These are phyloP conservation scores for Elaeis guineensis DNA, from an alignment of 176 grass and related monocot genomes.

Conservation along the genomic window DNA sequence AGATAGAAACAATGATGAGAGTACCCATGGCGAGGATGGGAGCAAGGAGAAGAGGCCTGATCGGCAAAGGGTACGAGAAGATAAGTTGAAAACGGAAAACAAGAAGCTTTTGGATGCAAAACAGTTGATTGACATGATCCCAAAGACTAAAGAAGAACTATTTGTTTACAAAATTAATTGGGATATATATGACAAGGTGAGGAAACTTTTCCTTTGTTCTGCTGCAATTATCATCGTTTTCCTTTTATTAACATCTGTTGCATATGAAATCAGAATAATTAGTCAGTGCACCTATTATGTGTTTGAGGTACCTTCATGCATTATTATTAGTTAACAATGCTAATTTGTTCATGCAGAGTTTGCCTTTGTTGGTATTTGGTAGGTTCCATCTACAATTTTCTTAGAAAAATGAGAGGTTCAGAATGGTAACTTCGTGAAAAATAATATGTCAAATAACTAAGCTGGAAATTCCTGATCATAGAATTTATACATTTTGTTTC, in stretches of 20 bases:
- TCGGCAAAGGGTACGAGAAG: conserved; percentile 39
- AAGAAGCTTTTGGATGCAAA: conserved; percentile 93
- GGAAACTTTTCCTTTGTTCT: conserved; percentile 13
- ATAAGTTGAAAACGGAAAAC: conserved; percentile 67
- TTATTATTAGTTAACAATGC: no score
- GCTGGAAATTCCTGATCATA: no score
- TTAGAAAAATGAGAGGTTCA: no score
- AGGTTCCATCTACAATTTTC: no score
- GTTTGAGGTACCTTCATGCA: no score
- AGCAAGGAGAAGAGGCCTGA: conserved; percentile 32
- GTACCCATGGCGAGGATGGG: conserved; percentile 23
- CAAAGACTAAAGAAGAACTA: conserved; percentile 91
- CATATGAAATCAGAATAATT: no score
- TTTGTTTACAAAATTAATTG: conserved; percentile 94
- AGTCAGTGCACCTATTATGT: no score
- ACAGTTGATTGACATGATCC: conserved; percentile 98
- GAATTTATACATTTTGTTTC: not conserved
- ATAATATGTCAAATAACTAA: no score
- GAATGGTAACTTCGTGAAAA: no score
- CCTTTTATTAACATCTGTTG: no score
- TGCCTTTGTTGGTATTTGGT: no score
- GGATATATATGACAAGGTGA: conserved; percentile 89
- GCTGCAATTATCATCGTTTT: not conserved
- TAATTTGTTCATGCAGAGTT: no score
- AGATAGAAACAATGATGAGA: conserved; percentile 40